phyloP scores from a whole-genome alignment of 257 asterid species.

The Craterostigma plantagineum region DNA sequence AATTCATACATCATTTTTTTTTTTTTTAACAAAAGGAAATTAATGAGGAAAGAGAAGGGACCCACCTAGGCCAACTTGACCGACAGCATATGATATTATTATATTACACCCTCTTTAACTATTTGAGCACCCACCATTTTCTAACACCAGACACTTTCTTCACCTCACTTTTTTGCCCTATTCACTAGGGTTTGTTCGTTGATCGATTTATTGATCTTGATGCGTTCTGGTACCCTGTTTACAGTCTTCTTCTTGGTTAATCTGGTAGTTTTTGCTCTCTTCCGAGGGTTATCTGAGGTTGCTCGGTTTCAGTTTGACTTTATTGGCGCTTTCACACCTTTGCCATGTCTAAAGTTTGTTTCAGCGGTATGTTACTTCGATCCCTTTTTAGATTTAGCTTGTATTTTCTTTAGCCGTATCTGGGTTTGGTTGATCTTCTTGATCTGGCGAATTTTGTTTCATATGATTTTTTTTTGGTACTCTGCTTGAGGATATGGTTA shows the following conservation, averaged over 20 bases:
- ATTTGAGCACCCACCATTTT: not conserved
- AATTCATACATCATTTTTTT: no score
- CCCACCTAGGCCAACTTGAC: no score
- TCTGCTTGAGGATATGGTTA: no score
- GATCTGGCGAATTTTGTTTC: not conserved
- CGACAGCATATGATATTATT: slow-evolving; percentile 14
- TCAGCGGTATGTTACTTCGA: slow-evolving; percentile 41
- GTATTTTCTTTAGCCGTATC: not conserved
- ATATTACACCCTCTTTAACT: slow-evolving; percentile 5
- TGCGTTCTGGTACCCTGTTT: no score
- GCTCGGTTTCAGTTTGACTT: slow-evolving; percentile 18
- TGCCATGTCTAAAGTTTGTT: slow-evolving; percentile 66
- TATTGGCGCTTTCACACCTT: slow-evolving; percentile 13
- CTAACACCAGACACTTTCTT: no score
- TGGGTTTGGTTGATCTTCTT: not conserved
- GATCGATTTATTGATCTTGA: slow-evolving; percentile 12
- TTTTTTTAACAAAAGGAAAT: no score
- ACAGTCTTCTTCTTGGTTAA: slow-evolving; percentile 23
- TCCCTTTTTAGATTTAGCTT: slow-evolving; percentile 11
- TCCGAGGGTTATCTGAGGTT: slow-evolving; percentile 38
- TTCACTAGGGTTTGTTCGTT: slow-evolving; percentile 37
- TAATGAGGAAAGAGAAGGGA: no score
- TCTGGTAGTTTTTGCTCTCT: slow-evolving; percentile 37
- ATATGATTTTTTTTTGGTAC: no score
- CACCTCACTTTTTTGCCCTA: slow-evolving; percentile 50